A percentile compares a stretch with the other conserved stretches of the same genome.
These are phyloP conservation scores for Pelargonium myrrhifolium DNA, from an alignment of 441 rosid species.

Conservation along the genomic window DNA sequence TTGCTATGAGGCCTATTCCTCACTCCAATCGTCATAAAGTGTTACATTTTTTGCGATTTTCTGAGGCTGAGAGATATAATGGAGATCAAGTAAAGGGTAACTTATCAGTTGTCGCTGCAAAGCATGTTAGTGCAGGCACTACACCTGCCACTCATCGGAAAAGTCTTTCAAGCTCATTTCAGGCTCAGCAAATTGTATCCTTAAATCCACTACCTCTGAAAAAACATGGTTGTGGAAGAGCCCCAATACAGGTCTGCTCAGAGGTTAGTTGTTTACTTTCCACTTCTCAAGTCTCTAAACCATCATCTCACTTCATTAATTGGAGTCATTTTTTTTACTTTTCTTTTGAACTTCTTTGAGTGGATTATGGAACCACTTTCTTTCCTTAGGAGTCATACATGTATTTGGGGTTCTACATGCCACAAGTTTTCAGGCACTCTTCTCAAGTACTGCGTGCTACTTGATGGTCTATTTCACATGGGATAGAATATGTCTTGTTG, in stretches of 20 bases:
- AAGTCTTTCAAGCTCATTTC: slow-evolving; percentile 65
- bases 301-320: not conserved
- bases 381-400: not conserved
- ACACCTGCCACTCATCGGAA: slow-evolving; percentile 61
- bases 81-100: slow-evolving; percentile 64
- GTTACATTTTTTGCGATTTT: slow-evolving; percentile 69
- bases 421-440: too few relatives aligned
- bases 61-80: slow-evolving; percentile 62
- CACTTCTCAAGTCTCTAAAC: not conserved
- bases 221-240: slow-evolving; percentile 94
- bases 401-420: not conserved
- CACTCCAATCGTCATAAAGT: slow-evolving; percentile 65
- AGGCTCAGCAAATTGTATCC: slow-evolving; percentile 82
- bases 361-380: not conserved
- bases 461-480: not conserved
- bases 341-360: not conserved
- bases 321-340: not conserved
- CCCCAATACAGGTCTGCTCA: slow-evolving; percentile 88
- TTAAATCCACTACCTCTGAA: slow-evolving; percentile 87
- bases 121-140: slow-evolving; percentile 41
- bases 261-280: slow-evolving; percentile 47
- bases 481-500: too few relatives aligned
- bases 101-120: slow-evolving; percentile 51
- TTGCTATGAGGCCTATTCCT: slow-evolving; percentile 90
- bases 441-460: not conserved